Conservation (phyloP, 2,329 filamentous ascomycete species). For the Didymella lethalis region DNA sequence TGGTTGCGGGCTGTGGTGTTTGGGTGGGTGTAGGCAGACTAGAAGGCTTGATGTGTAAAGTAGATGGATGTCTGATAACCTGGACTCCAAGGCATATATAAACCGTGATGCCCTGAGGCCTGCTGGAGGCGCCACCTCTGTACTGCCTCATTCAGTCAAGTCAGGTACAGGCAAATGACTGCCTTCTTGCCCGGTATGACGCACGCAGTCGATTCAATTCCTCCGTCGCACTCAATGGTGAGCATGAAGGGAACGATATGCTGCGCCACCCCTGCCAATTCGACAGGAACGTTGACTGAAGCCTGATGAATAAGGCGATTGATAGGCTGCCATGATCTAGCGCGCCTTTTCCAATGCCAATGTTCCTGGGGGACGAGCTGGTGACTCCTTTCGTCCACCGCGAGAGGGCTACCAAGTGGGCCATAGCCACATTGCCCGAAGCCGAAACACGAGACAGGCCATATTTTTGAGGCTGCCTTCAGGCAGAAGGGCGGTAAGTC, state of each 20-base stretch:
- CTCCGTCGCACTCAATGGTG: constrained; percentile 27
- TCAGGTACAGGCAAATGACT: constrained; percentile 39
- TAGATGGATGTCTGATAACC: constrained; percentile 4
- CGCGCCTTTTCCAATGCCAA: constrained; percentile 33
- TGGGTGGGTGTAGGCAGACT: constrained; percentile 19
- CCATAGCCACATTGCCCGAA: constrained; percentile 37
- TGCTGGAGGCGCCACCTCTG: constrained; percentile 37
- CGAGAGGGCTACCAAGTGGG: constrained; percentile 26
- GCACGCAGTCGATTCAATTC: constrained; percentile 30
- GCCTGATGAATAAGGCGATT: constrained; percentile 37
- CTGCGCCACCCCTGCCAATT: constrained; percentile 37
- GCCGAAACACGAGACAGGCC: constrained; percentile 35
- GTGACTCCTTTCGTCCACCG: constrained; percentile 44
- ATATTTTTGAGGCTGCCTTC: constrained; percentile 26
- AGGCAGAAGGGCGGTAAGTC: constrained; percentile 39
- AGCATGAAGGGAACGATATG: constrained; percentile 25
- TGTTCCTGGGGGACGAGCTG: constrained; percentile 25
- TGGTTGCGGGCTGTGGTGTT: constrained; percentile 14
- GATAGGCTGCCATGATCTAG: constrained; percentile 41
- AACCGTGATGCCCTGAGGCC: constrained; percentile 34
- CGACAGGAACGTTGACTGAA: constrained; percentile 31
- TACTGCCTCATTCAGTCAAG: constrained; percentile 26
- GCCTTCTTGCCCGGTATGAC: constrained; percentile 44
- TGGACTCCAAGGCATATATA: constrained; percentile 27
- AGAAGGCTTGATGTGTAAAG: constrained; percentile 13